A percentile compares a stretch with the other conserved stretches of the same genome.
These are phyloP conservation scores for Viridothelium virens DNA, from an alignment of 495 filamentous ascomycete species.

Conservation along the genomic window DNA sequence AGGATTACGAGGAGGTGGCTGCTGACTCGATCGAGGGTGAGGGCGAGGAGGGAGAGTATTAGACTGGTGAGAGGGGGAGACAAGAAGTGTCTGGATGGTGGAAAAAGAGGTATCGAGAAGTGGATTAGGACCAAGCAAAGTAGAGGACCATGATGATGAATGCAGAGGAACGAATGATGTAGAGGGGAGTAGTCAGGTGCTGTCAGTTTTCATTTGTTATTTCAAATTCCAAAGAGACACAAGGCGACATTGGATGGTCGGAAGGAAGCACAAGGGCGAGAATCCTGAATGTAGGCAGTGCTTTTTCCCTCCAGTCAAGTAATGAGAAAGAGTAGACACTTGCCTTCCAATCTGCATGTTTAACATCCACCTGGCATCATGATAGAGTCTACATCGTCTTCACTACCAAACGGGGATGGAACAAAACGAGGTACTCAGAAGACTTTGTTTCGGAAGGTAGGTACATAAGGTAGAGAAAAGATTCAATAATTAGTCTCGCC, in stretches of 20 bases:
- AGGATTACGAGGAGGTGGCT: slow-evolving; percentile 89
- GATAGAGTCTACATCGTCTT: too few relatives aligned
- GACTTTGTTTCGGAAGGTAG: not conserved
- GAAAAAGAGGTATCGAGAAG: not conserved
- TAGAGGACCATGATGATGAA: too few relatives aligned
- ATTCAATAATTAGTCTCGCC: not conserved
- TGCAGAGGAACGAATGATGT: not conserved
- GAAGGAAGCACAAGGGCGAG: not conserved
- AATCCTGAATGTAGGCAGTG: not conserved
- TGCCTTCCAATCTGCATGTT: too few relatives aligned
- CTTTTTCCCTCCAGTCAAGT: too few relatives aligned
- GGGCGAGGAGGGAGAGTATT: slow-evolving; percentile 67
- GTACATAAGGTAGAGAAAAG: not conserved
- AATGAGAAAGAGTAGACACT: too few relatives aligned
- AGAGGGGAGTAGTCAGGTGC: not conserved
- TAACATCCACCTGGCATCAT: too few relatives aligned
- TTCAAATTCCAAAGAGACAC: not conserved
- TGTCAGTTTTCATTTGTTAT: not conserved
- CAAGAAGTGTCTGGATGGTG: not conserved
- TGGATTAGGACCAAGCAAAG: too few relatives aligned
- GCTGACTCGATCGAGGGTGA: slow-evolving; percentile 59
- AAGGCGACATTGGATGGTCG: not conserved
- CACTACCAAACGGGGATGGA: too few relatives aligned
- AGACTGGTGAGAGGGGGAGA: slow-evolving; percentile 21
- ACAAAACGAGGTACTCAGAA: not conserved